phyloP scores from a whole-genome alignment of 1,139 yeast genomes.

The Hansenula lynferdii region DNA sequence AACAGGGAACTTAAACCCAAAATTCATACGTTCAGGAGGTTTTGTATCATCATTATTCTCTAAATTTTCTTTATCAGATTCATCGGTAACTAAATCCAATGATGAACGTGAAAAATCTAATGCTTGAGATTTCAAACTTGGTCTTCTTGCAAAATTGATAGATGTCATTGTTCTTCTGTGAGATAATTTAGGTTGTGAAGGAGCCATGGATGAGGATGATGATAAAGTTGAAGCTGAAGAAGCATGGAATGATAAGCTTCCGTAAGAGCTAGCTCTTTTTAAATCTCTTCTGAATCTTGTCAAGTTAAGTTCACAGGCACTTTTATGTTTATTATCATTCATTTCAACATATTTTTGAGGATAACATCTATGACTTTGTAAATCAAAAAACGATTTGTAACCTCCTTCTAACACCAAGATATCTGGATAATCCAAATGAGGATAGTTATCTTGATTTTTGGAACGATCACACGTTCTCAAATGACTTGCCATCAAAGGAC shows the following conservation, averaged over 20 bases:
- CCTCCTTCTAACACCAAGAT: slow-evolving; percentile 89
- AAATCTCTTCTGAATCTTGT: slow-evolving; percentile 59
- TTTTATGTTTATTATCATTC: slow-evolving; percentile 69
- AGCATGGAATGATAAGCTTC: slow-evolving; percentile 16
- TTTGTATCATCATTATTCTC: slow-evolving; percentile 11
- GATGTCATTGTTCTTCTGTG: slow-evolving; percentile 22
- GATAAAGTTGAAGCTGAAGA: slow-evolving; percentile 1
- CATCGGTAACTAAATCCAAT: slow-evolving; percentile 1
- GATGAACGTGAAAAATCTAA: slow-evolving; percentile 16
- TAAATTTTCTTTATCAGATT: slow-evolving; percentile 2
- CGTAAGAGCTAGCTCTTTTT: slow-evolving; percentile 37
- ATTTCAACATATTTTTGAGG: slow-evolving; percentile 84
- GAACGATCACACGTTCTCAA: slow-evolving; percentile 79
- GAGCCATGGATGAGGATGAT: slow-evolving; percentile 5
- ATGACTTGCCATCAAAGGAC: slow-evolving; percentile 89
- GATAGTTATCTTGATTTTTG: slow-evolving; percentile 69
- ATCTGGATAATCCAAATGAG: slow-evolving; percentile 80
- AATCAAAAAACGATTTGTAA: slow-evolving; percentile 69
- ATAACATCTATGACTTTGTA: slow-evolving; percentile 47
- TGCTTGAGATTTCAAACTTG: slow-evolving; percentile 14
- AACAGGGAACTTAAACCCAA: slow-evolving; percentile 22
- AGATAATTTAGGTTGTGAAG: slow-evolving; percentile 1
- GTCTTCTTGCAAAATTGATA: slow-evolving; percentile 12
- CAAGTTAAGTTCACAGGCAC: slow-evolving; percentile 68
- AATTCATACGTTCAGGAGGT: slow-evolving; percentile 21